Base-by-base conservation (phyloP, 2,329 filamentous ascomycete genomes). In the Phialophora chinensis region DNA sequence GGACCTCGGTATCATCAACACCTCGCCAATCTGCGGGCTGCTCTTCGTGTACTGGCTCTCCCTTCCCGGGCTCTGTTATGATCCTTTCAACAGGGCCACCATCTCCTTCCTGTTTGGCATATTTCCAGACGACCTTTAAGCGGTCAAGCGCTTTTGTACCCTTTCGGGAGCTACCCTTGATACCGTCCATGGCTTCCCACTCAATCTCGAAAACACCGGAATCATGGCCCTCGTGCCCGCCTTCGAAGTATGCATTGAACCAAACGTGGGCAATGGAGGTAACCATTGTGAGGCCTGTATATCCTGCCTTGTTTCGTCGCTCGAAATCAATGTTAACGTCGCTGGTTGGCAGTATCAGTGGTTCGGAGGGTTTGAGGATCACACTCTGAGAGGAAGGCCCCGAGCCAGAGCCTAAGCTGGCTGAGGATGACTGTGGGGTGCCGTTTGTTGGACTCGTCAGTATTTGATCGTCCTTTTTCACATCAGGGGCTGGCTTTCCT, bases 221-320 rank as follows among this genome's bases (percentile, higher is more conserved):
- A 52, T 89, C 85, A 57, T 90, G 85, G 0, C 91, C 83, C 17
- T 83, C 80, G 54, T 65, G 61, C 27, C 91, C 91, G 53, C 93
- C 93, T 79, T 98, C 95, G 73, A 98, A 98, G 78, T 89, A 98
- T 1, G 89, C 84, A 75, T 99, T 99, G 83, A 97, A 97, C 95
- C 95, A 99, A 17, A 97, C 91, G 74, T 98, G 94, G 0, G 93
- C 93, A 10, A 98, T 89, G 0, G 93, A 89, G 0, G 94, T 97
- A 3, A 97, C 92, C 88, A 98, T 92, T 0, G 92, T 93, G 72
- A 92, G 86, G 0, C 92, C 90, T 6, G 85, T 85, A 73, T 91
- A 91, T 4, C 87, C 86, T 1, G 91, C 88, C 74, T 90, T 91
- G 78, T 93, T 96, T 42, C 93, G 88, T 7, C 92, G 87, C 79